A percentile compares a stretch with the other conserved stretches of the same genome.
These are phyloP conservation scores for Alternaria ethzedia DNA, from an alignment of 2,329 filamentous ascomycete genomes.

Conservation along the genomic window DNA sequence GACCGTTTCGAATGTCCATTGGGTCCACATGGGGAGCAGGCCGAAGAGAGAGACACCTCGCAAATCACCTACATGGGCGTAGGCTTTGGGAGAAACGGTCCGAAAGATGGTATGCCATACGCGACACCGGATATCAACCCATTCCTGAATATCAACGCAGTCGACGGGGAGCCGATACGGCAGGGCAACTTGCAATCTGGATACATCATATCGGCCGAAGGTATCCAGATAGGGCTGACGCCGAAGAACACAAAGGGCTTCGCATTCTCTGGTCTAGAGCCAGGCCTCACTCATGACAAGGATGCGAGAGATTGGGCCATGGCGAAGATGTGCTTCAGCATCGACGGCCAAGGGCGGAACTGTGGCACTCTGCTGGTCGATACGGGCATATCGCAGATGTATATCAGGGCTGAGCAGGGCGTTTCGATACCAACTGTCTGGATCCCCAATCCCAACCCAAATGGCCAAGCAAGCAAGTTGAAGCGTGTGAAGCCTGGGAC, in stretches of 20 bases:
- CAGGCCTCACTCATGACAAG: constrained; percentile 32
- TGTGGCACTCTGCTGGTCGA: constrained; percentile 41
- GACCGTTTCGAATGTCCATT: constrained; percentile 37
- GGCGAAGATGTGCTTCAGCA: constrained; percentile 38
- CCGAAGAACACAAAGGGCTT: constrained; percentile 26
- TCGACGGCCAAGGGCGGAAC: constrained; percentile 27
- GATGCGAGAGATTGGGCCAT: constrained; percentile 46
- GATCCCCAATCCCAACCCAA: constrained; percentile 40
- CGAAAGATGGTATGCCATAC: constrained; percentile 37
- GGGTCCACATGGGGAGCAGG: constrained; percentile 34
- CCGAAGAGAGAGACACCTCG: constrained; percentile 31
- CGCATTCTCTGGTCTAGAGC: constrained; percentile 30
- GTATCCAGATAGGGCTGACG: constrained; percentile 41
- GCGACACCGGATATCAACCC: constrained; percentile 41
- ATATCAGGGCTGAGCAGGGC: constrained; percentile 37
- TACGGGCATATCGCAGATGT: constrained; percentile 46
- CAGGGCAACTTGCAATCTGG: constrained; percentile 23
- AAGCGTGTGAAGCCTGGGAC: constrained; percentile 41
- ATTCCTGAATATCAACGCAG: constrained; percentile 42
- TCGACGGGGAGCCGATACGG: constrained; percentile 27
- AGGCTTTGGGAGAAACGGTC: constrained; percentile 43
- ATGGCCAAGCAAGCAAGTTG: constrained; percentile 33
- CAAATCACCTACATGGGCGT: constrained; percentile 47
- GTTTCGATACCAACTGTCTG: constrained; percentile 36
- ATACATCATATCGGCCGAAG: constrained; percentile 39